These are phyloP conservation scores for Populus euphratica DNA, from an alignment of 345 rosid genomes.

Conservation along the genomic window DNA sequence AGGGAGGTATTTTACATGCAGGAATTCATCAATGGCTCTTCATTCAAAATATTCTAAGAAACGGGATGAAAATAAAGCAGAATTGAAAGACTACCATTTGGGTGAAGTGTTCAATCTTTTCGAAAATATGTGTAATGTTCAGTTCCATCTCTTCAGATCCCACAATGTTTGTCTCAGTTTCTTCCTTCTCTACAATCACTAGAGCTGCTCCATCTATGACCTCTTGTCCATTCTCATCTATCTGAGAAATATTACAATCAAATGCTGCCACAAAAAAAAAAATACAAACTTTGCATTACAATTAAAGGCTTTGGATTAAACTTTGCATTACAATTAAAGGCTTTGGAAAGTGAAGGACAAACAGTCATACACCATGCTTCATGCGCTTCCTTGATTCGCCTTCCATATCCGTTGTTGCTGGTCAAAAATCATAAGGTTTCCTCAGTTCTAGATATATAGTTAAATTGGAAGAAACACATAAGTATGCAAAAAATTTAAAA, in stretches of 20 bases:
- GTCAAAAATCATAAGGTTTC: neutral
- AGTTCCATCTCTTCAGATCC: conserved; percentile 85
- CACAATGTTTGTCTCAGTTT: conserved; percentile 39
- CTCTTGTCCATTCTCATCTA: conserved; percentile 44
- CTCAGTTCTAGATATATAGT: neutral
- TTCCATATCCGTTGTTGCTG: conserved; percentile 33
- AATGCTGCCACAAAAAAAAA: neutral
- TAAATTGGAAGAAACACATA: neutral
- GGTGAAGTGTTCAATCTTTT: conserved; percentile 77
- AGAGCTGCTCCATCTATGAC: conserved; percentile 26
- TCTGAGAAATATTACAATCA: conserved; percentile 26
- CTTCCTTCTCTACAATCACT: conserved; percentile 49
- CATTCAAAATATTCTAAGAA: neutral
- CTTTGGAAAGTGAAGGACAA: conserved; percentile 1
- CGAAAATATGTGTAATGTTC: conserved; percentile 50
- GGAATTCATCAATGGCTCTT: neutral
- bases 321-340: neutral
- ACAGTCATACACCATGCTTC: conserved; percentile 47
- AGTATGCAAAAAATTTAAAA: neutral
- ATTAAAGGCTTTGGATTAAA: neutral
- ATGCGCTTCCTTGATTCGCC: conserved; percentile 57
- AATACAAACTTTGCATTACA: neutral
- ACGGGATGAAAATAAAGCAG: neutral
- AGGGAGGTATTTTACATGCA: neutral
- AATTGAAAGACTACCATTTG: conserved; percentile 43